A percentile compares a stretch with the other conserved stretches of the same genome.
Evolutionary conservation across 331 rosid species (phyloP).

Genomic region (Acacia pycnantha): DNA sequence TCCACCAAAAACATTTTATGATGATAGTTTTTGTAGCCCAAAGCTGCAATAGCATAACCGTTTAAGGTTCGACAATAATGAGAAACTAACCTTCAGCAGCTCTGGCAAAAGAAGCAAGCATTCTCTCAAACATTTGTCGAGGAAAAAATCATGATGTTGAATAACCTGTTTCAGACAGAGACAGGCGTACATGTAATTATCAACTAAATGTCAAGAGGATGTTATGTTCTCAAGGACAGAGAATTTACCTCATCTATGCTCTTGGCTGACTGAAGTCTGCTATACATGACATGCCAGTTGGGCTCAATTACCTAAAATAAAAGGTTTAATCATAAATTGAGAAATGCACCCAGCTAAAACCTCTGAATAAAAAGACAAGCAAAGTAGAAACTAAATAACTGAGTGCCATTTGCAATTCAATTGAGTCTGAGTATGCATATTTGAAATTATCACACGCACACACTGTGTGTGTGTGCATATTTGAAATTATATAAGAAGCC

Average conservation of each 20-base stretch:
- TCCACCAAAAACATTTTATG: not conserved
- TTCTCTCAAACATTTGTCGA: constrained; percentile 90
- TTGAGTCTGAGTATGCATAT: not conserved
- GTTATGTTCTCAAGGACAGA: constrained; percentile 4
- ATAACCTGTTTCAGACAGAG: constrained; percentile 72
- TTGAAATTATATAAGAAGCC: constrained; percentile 10
- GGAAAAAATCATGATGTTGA: constrained; percentile 92
- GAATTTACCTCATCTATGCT: constrained; percentile 88
- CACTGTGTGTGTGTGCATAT: not conserved
- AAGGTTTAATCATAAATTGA: constrained; percentile 22
- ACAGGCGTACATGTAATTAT: not conserved
- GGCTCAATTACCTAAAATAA: constrained; percentile 87
- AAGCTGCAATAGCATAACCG: constrained; percentile 7
- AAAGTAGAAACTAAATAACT: not conserved
- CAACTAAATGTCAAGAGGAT: constrained; percentile 18
- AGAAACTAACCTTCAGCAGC: constrained; percentile 72
- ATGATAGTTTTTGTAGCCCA: not conserved
- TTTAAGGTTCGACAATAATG: not conserved
- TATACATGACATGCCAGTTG: constrained; percentile 93
- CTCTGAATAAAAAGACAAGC: not conserved
- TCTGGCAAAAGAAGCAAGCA: constrained; percentile 93
- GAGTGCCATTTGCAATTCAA: constrained; percentile 2
- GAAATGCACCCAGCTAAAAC: constrained; percentile 16
- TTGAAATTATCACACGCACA: not conserved
- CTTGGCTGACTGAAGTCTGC: constrained; percentile 81